A percentile compares a stretch with the other conserved stretches of the same genome.
phyloP scores from a whole-genome alignment of 2,329 filamentous ascomycete genomes.

The Clonostachys byssicola region DNA sequence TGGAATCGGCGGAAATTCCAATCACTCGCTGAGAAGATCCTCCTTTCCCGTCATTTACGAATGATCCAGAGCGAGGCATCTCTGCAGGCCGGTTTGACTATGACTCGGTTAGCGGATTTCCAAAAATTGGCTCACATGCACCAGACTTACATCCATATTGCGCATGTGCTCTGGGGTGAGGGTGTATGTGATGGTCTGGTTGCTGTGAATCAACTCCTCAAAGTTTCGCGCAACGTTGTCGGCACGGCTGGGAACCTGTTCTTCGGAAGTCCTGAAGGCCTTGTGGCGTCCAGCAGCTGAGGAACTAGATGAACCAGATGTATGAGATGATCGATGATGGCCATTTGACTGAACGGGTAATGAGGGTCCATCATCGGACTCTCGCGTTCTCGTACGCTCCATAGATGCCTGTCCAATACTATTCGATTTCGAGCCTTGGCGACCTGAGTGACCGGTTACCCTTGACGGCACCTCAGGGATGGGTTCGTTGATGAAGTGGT shows the following conservation, averaged over 20 bases:
- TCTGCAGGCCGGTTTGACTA: constrained; percentile 34
- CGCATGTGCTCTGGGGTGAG: constrained; percentile 77
- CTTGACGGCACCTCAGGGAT: constrained; percentile 24
- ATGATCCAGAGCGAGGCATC: constrained; percentile 15
- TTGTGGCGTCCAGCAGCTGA: constrained; percentile 47
- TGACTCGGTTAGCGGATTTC: too few species aligned
- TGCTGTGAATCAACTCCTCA: constrained; percentile 76
- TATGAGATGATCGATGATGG: constrained; percentile 32
- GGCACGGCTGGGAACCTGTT: constrained; percentile 39
- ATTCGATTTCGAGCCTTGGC: constrained; percentile 13
- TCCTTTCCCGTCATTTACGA: neutral
- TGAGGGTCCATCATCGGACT: constrained; percentile 24
- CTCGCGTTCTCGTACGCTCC: constrained; percentile 26
- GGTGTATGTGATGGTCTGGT: constrained; percentile 79
- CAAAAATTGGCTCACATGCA: too few species aligned
- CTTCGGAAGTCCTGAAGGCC: constrained; percentile 53
- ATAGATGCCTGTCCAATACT: constrained; percentile 32
- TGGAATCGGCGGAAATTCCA: neutral
- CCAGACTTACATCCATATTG: constrained; percentile 61
- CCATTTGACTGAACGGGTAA: constrained; percentile 11
- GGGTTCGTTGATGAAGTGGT: constrained; percentile 22
- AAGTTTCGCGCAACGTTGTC: constrained; percentile 65
- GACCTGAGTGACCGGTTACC: constrained; percentile 4
- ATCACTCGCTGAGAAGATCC: neutral
- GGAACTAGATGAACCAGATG: constrained; percentile 46